phyloP scores from a whole-genome alignment of 192 early-diverging fungal genomes.

The Backusella macrospora region DNA sequence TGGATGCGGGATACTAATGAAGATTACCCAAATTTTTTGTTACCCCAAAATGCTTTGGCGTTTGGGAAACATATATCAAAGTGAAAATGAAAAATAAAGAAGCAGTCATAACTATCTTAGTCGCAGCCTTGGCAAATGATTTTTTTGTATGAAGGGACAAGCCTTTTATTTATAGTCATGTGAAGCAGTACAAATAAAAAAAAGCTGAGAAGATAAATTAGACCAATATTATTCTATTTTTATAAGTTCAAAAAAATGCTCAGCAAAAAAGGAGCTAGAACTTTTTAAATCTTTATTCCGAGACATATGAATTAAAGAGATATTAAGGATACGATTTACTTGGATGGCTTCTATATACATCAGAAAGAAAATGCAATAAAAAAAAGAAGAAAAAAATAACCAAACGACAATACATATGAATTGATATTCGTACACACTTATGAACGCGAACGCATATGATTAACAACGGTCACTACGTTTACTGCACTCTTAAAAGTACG shows the following conservation, averaged over 20 bases:
- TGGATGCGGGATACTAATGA: slow-evolving; percentile 30
- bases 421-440: not conserved
- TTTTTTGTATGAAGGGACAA: no score
- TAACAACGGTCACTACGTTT: slow-evolving; percentile 60
- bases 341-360: not conserved
- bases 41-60: not conserved
- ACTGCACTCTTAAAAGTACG: slow-evolving; percentile 68
- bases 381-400: not conserved
- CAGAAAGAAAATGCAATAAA: not conserved
- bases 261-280: not conserved
- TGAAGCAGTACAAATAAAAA: no score
- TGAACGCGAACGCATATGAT: slow-evolving; percentile 40
- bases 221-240: not conserved
- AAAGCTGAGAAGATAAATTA: not conserved
- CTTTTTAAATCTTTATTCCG: not conserved
- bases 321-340: not conserved
- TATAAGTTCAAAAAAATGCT: not conserved
- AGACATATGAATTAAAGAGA: not conserved
- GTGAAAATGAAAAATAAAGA: slow-evolving; percentile 7
- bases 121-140: no score
- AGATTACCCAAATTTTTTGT: slow-evolving; percentile 32
- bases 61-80: not conserved
- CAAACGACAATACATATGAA: not conserved
- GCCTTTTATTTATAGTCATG: no score
- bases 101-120: no score